Evolutionary conservation across 352 stramenopile genomes (phyloP), one percentile per base, ranked within the genome.

Genomic region (Pythium rhizo-oryzae): DNA sequence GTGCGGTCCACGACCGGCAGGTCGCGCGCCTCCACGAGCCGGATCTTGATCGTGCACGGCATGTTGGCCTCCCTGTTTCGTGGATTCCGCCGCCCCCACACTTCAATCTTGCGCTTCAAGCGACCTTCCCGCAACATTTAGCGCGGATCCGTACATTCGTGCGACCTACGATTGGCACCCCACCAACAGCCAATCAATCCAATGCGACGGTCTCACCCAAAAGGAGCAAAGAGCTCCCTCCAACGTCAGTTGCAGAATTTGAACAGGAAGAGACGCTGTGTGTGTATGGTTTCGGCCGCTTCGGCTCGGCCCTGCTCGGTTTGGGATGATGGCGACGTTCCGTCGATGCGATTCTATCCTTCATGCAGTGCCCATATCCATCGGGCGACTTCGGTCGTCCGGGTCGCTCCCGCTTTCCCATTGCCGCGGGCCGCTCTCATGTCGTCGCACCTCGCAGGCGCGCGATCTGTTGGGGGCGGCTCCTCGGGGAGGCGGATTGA

Each of bases 21-120:
- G 63, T 92, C 88, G 24, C 91, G 88, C 60, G 91, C 91, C 75
- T 97, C 89, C 66, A 95, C 82, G 16, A 97, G 77, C 25, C 87
- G 86, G 73, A 97, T 94, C 81, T 97, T 96, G 76, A 97, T 93
- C 68, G 88, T 97, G 62, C 85, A 97, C 59, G 90, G 89, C 90
- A 97, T 97, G n/a, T 46, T 53, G n/a, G 0, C 28, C 16, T 56
- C 5, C 44, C 28, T 35, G 37, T 44, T 4, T 19, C 0, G 28
- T 50, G n/a, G 11, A 54, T 53, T 18, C 4, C 8, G 49, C 5
- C 12, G 8, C 8, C 35, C 35, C 35, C 35, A 41, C 35, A 41
- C 66, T 68, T 72, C 66, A 72, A 49, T 49, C 49, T 53, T 24
- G 19, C 16, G 43, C 8, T 66, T 64, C 58, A 54, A 50, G 41